Conservation (phyloP, 345 rosid genomes). For the Raphanus sativus region DNA sequence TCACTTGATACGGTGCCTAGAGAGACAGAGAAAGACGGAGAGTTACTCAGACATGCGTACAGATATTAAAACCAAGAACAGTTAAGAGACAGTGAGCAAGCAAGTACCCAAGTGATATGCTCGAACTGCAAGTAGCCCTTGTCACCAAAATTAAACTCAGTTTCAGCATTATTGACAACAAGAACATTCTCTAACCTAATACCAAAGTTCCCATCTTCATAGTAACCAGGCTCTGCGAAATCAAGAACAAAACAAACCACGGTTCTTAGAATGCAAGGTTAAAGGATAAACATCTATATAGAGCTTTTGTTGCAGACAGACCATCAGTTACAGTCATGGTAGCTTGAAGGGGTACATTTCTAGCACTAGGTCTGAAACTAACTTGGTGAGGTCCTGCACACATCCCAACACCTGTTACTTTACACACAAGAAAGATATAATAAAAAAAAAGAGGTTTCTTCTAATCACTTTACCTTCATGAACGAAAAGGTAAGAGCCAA, state of each 20-base stretch:
- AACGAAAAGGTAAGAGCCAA: slow-evolving; percentile 90
- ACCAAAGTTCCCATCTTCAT: too few species aligned
- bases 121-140: too few species aligned
- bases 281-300: too few species aligned
- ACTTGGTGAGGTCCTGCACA: slow-evolving; percentile 89
- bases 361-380: slow-evolving; percentile 82
- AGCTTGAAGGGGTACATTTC: slow-evolving; percentile 86
- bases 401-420: slow-evolving; percentile 8
- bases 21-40: not conserved
- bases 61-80: not conserved
- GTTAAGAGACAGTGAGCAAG: not conserved
- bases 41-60: not conserved
- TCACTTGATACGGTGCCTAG: slow-evolving; percentile 88
- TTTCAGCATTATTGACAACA: too few species aligned
- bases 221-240: too few species aligned
- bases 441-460: not conserved
- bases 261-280: too few species aligned
- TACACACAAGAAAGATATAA: slow-evolving; percentile 1
- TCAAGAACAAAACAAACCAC: too few species aligned
- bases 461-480: slow-evolving; percentile 82
- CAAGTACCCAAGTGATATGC: slow-evolving; percentile 80
- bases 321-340: slow-evolving; percentile 99
- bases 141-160: too few species aligned
- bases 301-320: slow-evolving; percentile 38
- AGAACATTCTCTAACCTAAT: too few species aligned